Evolutionary conservation across 2,329 filamentous ascomycete species (phyloP).

Genomic region (Metarhizium album): DNA sequence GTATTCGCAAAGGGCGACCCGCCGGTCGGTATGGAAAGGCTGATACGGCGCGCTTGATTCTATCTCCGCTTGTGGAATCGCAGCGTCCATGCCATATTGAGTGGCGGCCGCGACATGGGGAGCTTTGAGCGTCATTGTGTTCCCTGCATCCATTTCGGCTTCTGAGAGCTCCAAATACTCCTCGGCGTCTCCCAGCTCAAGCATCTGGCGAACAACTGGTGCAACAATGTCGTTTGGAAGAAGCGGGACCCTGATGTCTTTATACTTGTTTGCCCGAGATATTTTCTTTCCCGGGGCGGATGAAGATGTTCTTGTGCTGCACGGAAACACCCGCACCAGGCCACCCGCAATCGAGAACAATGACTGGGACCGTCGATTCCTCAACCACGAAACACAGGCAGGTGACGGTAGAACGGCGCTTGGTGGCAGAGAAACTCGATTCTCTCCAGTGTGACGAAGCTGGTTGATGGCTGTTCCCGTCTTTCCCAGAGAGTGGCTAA

Average conservation of each 20-base stretch:
- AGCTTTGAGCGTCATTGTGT: slow-evolving; percentile 40
- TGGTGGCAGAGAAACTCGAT: slow-evolving; percentile 57
- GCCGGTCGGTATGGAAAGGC: slow-evolving; percentile 84
- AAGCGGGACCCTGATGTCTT: slow-evolving; percentile 55
- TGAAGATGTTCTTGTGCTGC: slow-evolving; percentile 43
- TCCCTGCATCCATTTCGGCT: slow-evolving; percentile 41
- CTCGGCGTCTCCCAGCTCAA: slow-evolving; percentile 39
- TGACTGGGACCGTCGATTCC: slow-evolving; percentile 48
- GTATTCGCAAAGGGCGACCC: slow-evolving; percentile 69
- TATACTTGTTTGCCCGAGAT: slow-evolving; percentile 46
- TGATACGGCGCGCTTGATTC: slow-evolving; percentile 94
- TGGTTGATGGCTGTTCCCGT: slow-evolving; percentile 60
- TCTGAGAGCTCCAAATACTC: slow-evolving; percentile 44
- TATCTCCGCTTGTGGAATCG: slow-evolving; percentile 70
- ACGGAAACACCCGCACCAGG: slow-evolving; percentile 53
- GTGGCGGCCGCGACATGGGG: slow-evolving; percentile 25
- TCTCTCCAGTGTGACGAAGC: slow-evolving; percentile 64
- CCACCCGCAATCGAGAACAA: slow-evolving; percentile 58
- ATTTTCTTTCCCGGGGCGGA: slow-evolving; percentile 42
- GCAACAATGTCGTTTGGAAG: slow-evolving; percentile 50
- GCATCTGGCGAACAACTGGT: slow-evolving; percentile 42
- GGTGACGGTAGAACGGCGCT: slow-evolving; percentile 42
- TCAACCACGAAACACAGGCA: slow-evolving; percentile 55
- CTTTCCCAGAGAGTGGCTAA: slow-evolving; percentile 64
- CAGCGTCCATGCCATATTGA: slow-evolving; percentile 43